A percentile compares a stretch with the other conserved stretches of the same genome.
Conservation (phyloP, 2,329 filamentous ascomycete species). For the Microsporum canis region DNA sequence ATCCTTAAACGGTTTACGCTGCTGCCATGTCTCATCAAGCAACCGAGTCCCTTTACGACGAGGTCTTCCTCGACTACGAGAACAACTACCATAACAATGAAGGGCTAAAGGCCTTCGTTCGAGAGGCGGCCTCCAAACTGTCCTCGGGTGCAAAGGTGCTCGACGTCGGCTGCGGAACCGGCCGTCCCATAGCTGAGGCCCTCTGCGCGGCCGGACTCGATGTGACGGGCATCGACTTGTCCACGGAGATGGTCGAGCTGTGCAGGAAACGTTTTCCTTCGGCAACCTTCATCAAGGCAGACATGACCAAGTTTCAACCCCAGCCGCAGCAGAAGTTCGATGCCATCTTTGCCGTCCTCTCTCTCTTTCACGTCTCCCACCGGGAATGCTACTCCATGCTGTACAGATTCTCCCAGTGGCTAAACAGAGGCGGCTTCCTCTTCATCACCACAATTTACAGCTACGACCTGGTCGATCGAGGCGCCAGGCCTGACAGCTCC, state of each 20-base stretch:
- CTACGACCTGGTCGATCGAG: background rate
- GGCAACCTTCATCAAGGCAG: constrained; percentile 12
- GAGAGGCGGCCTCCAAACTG: constrained; percentile 4
- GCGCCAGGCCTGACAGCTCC: background rate
- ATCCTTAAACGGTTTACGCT: no score
- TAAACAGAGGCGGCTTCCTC: constrained; percentile 9
- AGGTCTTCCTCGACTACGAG: constrained; percentile 11
- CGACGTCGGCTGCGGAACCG: constrained; percentile 18
- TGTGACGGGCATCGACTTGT: constrained; percentile 14
- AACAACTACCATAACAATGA: constrained; percentile 10
- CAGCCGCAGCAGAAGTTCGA: constrained; percentile 8
- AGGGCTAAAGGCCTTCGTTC: constrained; percentile 7
- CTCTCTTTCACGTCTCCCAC: constrained; percentile 12
- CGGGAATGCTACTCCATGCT: constrained; percentile 10
- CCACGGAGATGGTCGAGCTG: constrained; percentile 14
- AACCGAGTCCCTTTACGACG: background rate
- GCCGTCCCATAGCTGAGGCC: constrained; percentile 12
- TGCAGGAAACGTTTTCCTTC: constrained; percentile 9
- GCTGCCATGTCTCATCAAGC: background rate
- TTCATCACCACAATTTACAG: constrained; percentile 10
- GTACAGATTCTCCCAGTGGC: constrained; percentile 12
- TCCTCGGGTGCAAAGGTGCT: constrained; percentile 9
- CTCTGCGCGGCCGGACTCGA: constrained; percentile 12
- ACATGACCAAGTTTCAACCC: constrained; percentile 13
- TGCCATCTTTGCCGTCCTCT: constrained; percentile 13